phyloP scores from a whole-genome alignment of 306 rosid genomes.

The Ormosia semicastrata region DNA sequence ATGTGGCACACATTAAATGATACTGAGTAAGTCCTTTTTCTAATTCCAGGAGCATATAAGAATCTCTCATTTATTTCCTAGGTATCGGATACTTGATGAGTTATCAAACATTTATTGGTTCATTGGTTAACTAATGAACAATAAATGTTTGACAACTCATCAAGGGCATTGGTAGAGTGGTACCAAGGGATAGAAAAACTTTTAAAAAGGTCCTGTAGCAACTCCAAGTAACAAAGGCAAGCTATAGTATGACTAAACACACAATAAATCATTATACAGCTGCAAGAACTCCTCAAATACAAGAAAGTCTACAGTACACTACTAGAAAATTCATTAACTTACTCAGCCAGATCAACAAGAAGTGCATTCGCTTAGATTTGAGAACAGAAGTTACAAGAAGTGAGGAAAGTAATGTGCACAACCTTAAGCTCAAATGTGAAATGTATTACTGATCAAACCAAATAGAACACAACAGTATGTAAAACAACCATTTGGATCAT shows the following conservation, averaged over 20 bases:
- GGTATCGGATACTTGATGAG: neutral
- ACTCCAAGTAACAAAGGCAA: constrained; percentile 14
- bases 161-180: neutral
- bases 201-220: neutral
- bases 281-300: neutral
- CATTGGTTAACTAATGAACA: too few relatives aligned
- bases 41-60: too few relatives aligned
- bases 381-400: constrained; percentile 13
- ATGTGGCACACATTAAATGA: too few relatives aligned
- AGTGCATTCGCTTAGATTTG: constrained; percentile 10
- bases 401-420: constrained; percentile 17
- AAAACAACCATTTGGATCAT: neutral
- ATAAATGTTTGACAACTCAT: constrained; percentile 20
- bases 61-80: neutral
- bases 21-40: too few relatives aligned
- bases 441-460: neutral
- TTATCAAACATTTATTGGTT: neutral
- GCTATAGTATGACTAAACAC: constrained; percentile 18
- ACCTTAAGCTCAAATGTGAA: neutral
- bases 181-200: neutral
- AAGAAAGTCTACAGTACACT: neutral
- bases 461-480: neutral
- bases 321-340: constrained; percentile 14
- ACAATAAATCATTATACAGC: neutral
- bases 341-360: constrained; percentile 5